Percentiles rank a stretch among this genome's conserved stretches.
These are phyloP conservation scores for Marasmius oreades DNA, from an alignment of 1,284 basidiomycete species.

Conservation along the genomic window DNA sequence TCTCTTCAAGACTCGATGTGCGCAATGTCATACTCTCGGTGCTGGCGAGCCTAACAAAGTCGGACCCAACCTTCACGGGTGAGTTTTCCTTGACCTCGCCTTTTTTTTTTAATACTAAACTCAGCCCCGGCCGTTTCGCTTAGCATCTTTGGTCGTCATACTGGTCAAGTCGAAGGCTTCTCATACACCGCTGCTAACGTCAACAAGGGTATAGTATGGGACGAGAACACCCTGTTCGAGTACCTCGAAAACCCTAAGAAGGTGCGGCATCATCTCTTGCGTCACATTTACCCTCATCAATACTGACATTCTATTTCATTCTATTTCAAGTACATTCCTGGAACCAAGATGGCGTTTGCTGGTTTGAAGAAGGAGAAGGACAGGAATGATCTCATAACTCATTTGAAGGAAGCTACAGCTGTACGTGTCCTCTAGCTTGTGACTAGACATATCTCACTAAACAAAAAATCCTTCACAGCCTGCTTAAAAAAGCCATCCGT, in stretches of 20 bases:
- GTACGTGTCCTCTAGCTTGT: constrained; percentile 35
- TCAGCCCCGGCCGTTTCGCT: constrained; percentile 7
- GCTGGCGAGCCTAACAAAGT: constrained; percentile 86
- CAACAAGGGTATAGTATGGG: constrained; percentile 91
- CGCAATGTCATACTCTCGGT: constrained; percentile 94
- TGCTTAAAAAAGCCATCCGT: neutral
- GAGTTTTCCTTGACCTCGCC: constrained; percentile 29
- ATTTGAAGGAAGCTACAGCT: constrained; percentile 69
- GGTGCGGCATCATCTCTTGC: constrained; percentile 36
- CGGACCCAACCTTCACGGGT: constrained; percentile 95
- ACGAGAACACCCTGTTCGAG: constrained; percentile 86
- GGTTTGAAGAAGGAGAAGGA: constrained; percentile 98
- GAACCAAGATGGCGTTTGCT: constrained; percentile 97
- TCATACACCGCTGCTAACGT: constrained; percentile 95
- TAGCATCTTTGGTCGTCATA: constrained; percentile 83
- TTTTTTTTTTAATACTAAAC: neutral
- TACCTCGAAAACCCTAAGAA: constrained; percentile 98
- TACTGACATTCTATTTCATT: neutral
- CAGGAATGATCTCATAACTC: constrained; percentile 84
- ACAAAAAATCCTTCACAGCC: neutral
- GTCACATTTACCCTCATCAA: neutral
- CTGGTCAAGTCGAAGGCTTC: constrained; percentile 85
- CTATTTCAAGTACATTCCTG: constrained; percentile 79
- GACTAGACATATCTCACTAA: neutral
- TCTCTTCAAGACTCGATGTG: constrained; percentile 96